Percentiles rank a stretch among this genome's conserved stretches.
Evolutionary conservation across 768 basidiomycete species (phyloP).

Genomic region (Hypholoma fasciculare): DNA sequence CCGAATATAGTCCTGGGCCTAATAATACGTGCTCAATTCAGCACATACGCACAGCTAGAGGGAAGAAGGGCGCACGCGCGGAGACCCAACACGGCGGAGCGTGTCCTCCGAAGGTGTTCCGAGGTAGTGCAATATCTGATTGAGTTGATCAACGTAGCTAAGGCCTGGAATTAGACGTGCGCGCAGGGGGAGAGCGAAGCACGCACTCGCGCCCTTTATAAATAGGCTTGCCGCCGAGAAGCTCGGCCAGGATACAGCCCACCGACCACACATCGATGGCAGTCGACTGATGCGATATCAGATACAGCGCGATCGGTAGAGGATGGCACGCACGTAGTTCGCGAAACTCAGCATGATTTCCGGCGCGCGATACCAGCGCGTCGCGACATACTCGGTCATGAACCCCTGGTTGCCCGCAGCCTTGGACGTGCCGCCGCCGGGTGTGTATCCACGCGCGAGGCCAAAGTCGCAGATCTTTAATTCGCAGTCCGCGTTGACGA

Average conservation of each 20-base stretch:
- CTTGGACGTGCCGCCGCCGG: constrained; percentile 72
- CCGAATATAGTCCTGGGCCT: constrained; percentile 98
- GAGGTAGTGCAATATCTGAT: constrained; percentile 97
- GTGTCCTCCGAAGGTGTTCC: constrained; percentile 98
- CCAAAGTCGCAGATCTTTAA: constrained; percentile 99
- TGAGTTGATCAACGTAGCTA: constrained; percentile 97
- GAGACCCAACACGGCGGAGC: constrained; percentile 92
- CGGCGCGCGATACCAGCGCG: constrained; percentile 96
- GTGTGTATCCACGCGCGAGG: constrained; percentile 90
- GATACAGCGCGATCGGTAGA: neutral
- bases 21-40: constrained; percentile 4
- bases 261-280: constrained; percentile 97
- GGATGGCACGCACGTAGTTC: constrained; percentile 71
- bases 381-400: constrained; percentile 99
- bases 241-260: constrained; percentile 92
- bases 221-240: constrained; percentile 91
- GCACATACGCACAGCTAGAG: neutral
- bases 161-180: neutral
- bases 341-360: constrained; percentile 99
- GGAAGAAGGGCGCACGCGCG: constrained; percentile 58
- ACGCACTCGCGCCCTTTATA: constrained; percentile 96
- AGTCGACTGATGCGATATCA: constrained; percentile 57
- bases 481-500: constrained; percentile 98
- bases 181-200: neutral
- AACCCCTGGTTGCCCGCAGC: constrained; percentile 87